Conservation (phyloP, 495 filamentous ascomycete species). For the Penicillium antarcticum region DNA sequence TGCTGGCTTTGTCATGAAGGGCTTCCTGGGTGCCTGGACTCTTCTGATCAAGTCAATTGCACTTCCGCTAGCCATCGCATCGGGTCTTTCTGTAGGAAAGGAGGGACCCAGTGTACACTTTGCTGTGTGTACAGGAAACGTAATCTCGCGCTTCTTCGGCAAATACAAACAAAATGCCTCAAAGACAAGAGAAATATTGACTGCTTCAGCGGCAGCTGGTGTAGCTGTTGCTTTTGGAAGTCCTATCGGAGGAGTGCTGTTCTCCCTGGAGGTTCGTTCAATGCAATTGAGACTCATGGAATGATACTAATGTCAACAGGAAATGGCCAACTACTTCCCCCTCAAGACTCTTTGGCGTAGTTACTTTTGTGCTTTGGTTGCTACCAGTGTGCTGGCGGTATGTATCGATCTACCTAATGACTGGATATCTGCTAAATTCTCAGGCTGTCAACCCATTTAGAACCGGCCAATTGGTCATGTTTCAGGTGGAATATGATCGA, state of each 20-base stretch:
- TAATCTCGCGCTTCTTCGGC: slow-evolving; percentile 87
- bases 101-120: slow-evolving; percentile 98
- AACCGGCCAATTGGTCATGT: slow-evolving; percentile 99
- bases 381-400: slow-evolving; percentile 85
- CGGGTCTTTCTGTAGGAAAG: slow-evolving; percentile 93
- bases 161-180: slow-evolving; percentile 93
- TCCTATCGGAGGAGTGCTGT: slow-evolving; percentile 93
- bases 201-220: slow-evolving; percentile 89
- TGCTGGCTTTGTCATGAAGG: slow-evolving; percentile 99
- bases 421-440: slow-evolving; percentile 10
- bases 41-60: slow-evolving; percentile 91
- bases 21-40: slow-evolving; percentile 90
- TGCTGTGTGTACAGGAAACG: slow-evolving; percentile 95
- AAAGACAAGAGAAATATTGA: slow-evolving; percentile 93
- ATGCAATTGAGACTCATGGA: background rate
- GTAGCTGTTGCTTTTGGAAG: slow-evolving; percentile 97
- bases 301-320: slow-evolving; percentile 40
- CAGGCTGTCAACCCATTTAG: slow-evolving; percentile 93
- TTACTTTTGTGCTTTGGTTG: slow-evolving; percentile 96
- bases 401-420: slow-evolving; percentile 10
- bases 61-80: slow-evolving; percentile 88
- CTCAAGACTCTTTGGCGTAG: slow-evolving; percentile 97
- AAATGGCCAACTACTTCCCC: slow-evolving; percentile 98
- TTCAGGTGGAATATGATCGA: slow-evolving; percentile 93
- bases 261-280: slow-evolving; percentile 74